phyloP scores from a whole-genome alignment of 352 stramenopile species.

The Phytophthora sansomeana region DNA sequence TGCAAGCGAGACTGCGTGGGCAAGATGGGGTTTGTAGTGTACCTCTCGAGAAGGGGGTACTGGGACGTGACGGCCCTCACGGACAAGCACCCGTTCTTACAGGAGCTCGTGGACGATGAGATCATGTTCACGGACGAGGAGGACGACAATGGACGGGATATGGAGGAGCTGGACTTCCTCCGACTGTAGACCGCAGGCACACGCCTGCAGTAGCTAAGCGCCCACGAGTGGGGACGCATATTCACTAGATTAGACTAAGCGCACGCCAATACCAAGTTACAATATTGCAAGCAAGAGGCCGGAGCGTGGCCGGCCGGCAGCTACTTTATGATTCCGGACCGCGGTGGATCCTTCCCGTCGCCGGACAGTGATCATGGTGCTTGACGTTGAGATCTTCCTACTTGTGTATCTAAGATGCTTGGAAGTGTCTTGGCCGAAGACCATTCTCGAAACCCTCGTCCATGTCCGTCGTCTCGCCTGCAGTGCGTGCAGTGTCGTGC shows the following conservation, averaged over 20 bases:
- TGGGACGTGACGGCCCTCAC: slow-evolving; percentile 45
- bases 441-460: slow-evolving; percentile 24
- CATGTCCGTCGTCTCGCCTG: too few relatives aligned
- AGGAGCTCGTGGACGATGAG: slow-evolving; percentile 34
- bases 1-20: slow-evolving; percentile 49
- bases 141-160: slow-evolving; percentile 25
- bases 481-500: slow-evolving; percentile 48
- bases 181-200: slow-evolving; percentile 16
- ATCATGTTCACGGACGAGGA: slow-evolving; percentile 29
- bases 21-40: slow-evolving; percentile 46
- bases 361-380: too few relatives aligned
- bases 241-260: slow-evolving; percentile 29
- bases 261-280: not conserved
- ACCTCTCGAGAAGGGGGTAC: slow-evolving; percentile 39
- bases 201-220: slow-evolving; percentile 10
- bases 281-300: not conserved
- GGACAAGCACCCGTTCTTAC: slow-evolving; percentile 41
- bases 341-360: too few relatives aligned
- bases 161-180: slow-evolving; percentile 27
- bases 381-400: not conserved
- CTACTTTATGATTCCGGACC: too few relatives aligned
- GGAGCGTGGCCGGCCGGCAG: slow-evolving; percentile 5
- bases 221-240: slow-evolving; percentile 8
- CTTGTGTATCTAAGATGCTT: slow-evolving; percentile 1
- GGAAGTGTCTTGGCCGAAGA: too few relatives aligned